Evolutionary conservation across 345 rosid species (phyloP).

Genomic region (Murraya paniculata): DNA sequence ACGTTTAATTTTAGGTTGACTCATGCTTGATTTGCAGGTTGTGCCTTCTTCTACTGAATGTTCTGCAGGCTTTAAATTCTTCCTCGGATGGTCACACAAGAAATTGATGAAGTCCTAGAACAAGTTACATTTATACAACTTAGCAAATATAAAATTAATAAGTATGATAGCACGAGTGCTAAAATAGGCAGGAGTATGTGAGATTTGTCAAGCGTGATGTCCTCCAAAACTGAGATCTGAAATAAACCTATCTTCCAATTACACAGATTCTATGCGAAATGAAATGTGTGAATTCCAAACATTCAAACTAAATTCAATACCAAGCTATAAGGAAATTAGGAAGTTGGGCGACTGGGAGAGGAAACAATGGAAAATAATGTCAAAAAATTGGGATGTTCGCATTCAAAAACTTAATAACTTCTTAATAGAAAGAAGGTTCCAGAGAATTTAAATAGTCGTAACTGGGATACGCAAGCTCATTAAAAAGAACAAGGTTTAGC

Average conservation of each 20-base stretch:
- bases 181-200: background rate
- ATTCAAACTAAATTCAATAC: background rate
- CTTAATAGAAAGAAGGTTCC: background rate
- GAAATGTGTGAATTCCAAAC: background rate
- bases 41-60: conserved; percentile 5
- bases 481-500: background rate
- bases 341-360: background rate
- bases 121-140: background rate
- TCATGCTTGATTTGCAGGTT: conserved; percentile 34
- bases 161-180: background rate
- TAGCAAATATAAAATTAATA: background rate
- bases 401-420: background rate
- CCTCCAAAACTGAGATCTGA: background rate
- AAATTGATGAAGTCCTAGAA: background rate
- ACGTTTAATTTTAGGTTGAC: conserved; percentile 71
- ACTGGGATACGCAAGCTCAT: background rate
- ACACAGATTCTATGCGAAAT: background rate
- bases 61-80: conserved; percentile 12
- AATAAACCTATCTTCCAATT: background rate
- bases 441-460: background rate
- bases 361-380: background rate
- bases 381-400: background rate
- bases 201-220: background rate
- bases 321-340: background rate
- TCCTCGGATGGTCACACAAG: conserved; percentile 21